Base-by-base conservation (phyloP, 768 basidiomycete species). In the Pisolithus tinctorius region DNA sequence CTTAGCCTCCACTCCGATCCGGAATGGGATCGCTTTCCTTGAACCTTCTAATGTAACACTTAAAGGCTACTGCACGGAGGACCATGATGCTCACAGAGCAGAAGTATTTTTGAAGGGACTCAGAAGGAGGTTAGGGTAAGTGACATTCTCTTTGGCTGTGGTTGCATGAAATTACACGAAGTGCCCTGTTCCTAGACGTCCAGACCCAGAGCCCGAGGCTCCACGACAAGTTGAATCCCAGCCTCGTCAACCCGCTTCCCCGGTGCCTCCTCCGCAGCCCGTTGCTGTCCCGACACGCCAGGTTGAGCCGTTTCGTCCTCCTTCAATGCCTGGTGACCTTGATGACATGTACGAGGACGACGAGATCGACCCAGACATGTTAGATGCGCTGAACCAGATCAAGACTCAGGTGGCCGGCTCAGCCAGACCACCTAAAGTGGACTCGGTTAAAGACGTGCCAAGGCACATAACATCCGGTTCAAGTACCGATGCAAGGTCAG, bases 1-100 rank as follows among this genome's bases (percentile, higher is more conserved):
- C 30, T 69, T 96, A 36, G 84, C 80, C 60, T 77, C 86, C 49
- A 83, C 86, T 6, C 73, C 72, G 25, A 74, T 91, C 27, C 79
- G 83, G 20, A 73, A 79, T 37, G 89, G 88, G 4, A 80, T 85
- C 44, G 85, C 84, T 0, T 84, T 88, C 51, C 80, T 97, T 6
- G 84, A 91, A 58, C 88, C 90, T 1, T 67, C 70, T 6, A 83
- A 79, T 27, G 74, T 88, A 6, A 70, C 68, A 3, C 61, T 88
- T 51, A 73, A 82, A 54, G 86, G 83, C 1, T 74, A 84, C 52
- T 71, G 72, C 49, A 80, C 80, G 6, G 81, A 80, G 27, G 88
- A 90, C 43, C 76, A 83, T 25, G 83, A 93, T 40, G 71, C 56
- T 3, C 58, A 75, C 20, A 84, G 82, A 48, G 75, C 78, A 27